Evolutionary conservation across 371 early-diverging fungal genomes (phyloP).

Genomic region (Mortierella sp.): DNA sequence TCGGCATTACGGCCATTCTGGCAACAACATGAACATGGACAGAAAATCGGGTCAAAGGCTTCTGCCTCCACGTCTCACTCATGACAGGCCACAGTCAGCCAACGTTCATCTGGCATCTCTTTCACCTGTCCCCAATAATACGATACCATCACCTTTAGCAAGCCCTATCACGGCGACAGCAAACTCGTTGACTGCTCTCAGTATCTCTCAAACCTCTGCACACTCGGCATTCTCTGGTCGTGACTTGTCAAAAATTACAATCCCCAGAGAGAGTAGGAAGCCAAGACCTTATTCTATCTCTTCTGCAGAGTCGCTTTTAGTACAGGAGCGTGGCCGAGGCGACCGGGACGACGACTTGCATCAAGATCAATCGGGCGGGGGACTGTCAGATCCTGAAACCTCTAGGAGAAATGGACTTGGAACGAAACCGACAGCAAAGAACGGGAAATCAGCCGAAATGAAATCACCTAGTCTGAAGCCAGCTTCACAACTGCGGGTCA

Average conservation of each 20-base stretch:
- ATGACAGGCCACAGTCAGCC: conserved; percentile 11
- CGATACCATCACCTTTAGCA: conserved; percentile 33
- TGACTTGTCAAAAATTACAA: conserved; percentile 35
- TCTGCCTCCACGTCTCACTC: conserved; percentile 26
- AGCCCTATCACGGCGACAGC: conserved; percentile 50
- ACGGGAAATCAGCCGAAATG: conserved; percentile 9
- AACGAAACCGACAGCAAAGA: conserved; percentile 3
- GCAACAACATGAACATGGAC: background rate
- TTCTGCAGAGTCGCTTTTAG: conserved; percentile 19
- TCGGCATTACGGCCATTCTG: conserved; percentile 1
- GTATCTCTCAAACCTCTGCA: conserved; percentile 25
- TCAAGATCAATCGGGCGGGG: conserved; percentile 12
- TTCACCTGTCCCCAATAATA: conserved; percentile 10
- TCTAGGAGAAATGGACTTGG: conserved; percentile 18
- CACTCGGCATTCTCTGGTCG: conserved; percentile 22
- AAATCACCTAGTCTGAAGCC: conserved; percentile 25
- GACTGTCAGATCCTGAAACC: conserved; percentile 34
- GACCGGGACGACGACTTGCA: background rate
- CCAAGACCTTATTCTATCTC: conserved; percentile 29
- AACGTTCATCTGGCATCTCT: conserved; percentile 4
- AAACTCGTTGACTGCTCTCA: conserved; percentile 40
- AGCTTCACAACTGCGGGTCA: conserved; percentile 45
- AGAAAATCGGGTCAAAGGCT: background rate
- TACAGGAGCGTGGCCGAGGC: conserved; percentile 14
- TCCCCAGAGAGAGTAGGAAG: conserved; percentile 31